Conservation (phyloP, 331 rosid species). For the Prunus yedoensis region DNA sequence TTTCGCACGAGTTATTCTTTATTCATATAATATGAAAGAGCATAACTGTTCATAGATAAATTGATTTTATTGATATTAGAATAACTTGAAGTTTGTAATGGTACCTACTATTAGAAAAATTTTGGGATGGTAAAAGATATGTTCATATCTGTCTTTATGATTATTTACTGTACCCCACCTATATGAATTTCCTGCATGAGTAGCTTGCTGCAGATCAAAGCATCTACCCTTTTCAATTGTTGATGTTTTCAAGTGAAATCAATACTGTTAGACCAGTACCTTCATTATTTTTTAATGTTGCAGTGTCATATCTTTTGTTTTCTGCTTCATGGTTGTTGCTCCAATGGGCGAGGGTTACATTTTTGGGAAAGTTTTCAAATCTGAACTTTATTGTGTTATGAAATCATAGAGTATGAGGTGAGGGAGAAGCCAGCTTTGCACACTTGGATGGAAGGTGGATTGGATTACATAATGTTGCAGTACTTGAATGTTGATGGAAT, state of each 20-base stretch:
- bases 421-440: conserved; percentile 69
- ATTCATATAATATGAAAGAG: background rate
- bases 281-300: background rate
- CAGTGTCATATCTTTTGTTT: background rate
- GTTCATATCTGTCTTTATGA: no score
- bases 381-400: conserved; percentile 14
- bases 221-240: background rate
- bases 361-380: background rate
- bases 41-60: background rate
- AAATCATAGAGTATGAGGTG: conserved; percentile 79
- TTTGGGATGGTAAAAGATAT: no score
- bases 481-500: conserved; percentile 85
- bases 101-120: no score
- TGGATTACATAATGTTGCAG: conserved; percentile 96
- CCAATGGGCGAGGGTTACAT: background rate
- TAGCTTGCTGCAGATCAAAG: no score
- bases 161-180: background rate
- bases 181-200: no score
- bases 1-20: background rate
- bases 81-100: background rate
- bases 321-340: background rate
- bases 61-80: background rate
- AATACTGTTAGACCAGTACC: background rate
- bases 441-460: conserved; percentile 97
- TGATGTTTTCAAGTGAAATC: background rate